These are phyloP conservation scores for Ophiosphaerella narmari DNA, from an alignment of 2,329 filamentous ascomycete genomes.

Conservation along the genomic window DNA sequence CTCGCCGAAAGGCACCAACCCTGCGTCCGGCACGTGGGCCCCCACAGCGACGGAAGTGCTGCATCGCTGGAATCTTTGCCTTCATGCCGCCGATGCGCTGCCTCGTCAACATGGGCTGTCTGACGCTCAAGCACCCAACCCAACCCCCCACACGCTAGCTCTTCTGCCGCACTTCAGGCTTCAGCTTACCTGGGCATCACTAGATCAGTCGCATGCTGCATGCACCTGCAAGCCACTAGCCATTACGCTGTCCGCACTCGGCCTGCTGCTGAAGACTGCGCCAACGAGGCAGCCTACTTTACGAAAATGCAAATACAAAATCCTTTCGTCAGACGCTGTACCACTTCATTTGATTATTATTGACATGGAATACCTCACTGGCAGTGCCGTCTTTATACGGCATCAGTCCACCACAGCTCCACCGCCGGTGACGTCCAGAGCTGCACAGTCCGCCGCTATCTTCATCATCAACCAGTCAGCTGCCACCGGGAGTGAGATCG, in stretches of 20 bases:
- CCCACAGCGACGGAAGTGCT: constrained; percentile 13
- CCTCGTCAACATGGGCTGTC: constrained; percentile 7
- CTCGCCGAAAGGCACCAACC: constrained; percentile 14
- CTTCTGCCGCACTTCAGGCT: constrained; percentile 11
- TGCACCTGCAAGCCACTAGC: constrained; percentile 17
- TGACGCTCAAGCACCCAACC: constrained; percentile 1
- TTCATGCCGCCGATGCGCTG: constrained; percentile 4
- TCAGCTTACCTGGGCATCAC: constrained; percentile 3
- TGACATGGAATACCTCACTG: constrained; percentile 1
- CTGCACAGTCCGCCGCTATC: constrained; percentile 14
- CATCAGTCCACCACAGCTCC: constrained; percentile 9
- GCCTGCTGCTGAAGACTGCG: constrained; percentile 6
- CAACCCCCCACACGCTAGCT: constrained; percentile 8
- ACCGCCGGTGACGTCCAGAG: constrained; percentile 21
- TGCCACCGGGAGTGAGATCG: constrained; percentile 11
- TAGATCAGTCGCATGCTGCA: constrained; percentile 5
- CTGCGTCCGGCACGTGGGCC: constrained; percentile 21
- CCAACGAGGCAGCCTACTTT: constrained; percentile 11
- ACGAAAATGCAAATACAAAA: constrained; percentile 15
- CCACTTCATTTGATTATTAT: constrained; percentile 11
- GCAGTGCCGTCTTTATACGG: constrained; percentile 1
- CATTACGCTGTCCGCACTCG: constrained; percentile 11
- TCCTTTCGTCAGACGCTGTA: constrained; percentile 25
- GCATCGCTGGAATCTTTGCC: constrained; percentile 6
- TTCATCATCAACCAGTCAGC: constrained; percentile 22